Base-by-base conservation (phyloP, 371 early-diverging fungal genomes). In the Mycotypha africana region DNA sequence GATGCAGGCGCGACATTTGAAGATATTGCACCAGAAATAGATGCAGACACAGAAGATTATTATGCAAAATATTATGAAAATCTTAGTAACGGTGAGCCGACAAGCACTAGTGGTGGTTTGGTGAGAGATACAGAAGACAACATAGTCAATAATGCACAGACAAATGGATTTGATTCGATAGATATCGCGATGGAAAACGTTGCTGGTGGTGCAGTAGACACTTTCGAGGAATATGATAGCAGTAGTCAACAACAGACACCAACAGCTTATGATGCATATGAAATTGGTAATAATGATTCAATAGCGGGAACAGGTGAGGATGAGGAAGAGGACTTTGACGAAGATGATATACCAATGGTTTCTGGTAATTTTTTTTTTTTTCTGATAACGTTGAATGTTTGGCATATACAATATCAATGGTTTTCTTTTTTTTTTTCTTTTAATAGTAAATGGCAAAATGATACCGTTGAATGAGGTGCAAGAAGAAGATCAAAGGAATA, bases 401-500 rank as follows among this genome's bases (percentile, higher is more conserved):
- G 76, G 4, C 70, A 69, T 17, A 76, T 76, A 47, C 78, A 80
- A 32, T 74, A 77, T 45, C 78, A 77, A 40, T 45, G 58, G 10
- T n/a, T n/a, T n/a, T n/a, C n/a, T n/a, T n/a, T 28, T 28, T 28
- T 8, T 28, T 28, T 8, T 8, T 8, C 28, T 28, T 28, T 28
- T 8, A 8, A 24, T 34, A 70, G 73, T 73, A 1, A 73, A 66
- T 48, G 80, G 78, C 23, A 63, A 61, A 33, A 62, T 68, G 63
- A 68, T 77, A 23, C 74, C 76, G 1, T 36, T 80, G 37, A 65
- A 74, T 51, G 78, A 80, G 38, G 65, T 77, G 4, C 70, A 69
- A 20, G 78, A 77, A 47, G 80, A 80, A 32, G 76, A 77, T 45
- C 78, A 77, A 40, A 47, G 58, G 10, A 64, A 69, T 26, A 80